Evolutionary conservation across 768 basidiomycete genomes (phyloP), one percentile per base, ranked within the genome.

Genomic region (Boletus fagicola): DNA sequence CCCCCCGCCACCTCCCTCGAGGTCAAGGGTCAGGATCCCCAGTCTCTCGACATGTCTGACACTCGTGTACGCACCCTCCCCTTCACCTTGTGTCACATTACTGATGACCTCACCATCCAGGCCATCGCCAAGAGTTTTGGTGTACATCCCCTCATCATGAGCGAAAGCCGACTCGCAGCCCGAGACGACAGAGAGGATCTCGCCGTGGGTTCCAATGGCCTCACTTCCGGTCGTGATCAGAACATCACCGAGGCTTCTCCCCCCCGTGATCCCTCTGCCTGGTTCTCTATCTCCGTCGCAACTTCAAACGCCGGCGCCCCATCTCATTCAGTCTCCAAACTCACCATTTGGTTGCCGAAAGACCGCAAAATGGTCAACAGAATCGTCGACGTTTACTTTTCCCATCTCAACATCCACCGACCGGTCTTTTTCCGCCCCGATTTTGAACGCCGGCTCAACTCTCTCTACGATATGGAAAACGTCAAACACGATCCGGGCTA

Each of bases 51-150:
- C 71, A 81, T 92, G 79, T 87, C 89, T 49, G 84, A 80, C 67
- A 80, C 87, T 8, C 83, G 82, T 61, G 84, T 83, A 62, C 67
- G 46, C 39, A 2, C 13, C 15, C 26, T 22, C 36, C 10, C n/a
- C 18, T 36, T 51, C 30, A 35, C 53, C 33, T 12, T 9, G 10
- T 31, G 3, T 15, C 28, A 30, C 51, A 6, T 24, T 49, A 18
- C 50, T 71, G 15, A 63, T 45, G 44, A 31, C 54, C 26, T 50
- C 55, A 16, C 52, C 56, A 40, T 57, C 47, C 61, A 85, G 80
- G 79, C 87, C 26, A 80, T 92, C 49, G 90, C 88, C 42, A 88
- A 85, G 72, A 85, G 79, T 66, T 92, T 92, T 65, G 90, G 90
- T 48, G 90, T 92, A 30, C 82, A 86, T 49, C 76, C 84, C 28